Percentiles rank a stretch among this genome's conserved stretches.
These are phyloP conservation scores for Phytopythium litorale DNA, from an alignment of 352 stramenopile genomes.

Conservation along the genomic window DNA sequence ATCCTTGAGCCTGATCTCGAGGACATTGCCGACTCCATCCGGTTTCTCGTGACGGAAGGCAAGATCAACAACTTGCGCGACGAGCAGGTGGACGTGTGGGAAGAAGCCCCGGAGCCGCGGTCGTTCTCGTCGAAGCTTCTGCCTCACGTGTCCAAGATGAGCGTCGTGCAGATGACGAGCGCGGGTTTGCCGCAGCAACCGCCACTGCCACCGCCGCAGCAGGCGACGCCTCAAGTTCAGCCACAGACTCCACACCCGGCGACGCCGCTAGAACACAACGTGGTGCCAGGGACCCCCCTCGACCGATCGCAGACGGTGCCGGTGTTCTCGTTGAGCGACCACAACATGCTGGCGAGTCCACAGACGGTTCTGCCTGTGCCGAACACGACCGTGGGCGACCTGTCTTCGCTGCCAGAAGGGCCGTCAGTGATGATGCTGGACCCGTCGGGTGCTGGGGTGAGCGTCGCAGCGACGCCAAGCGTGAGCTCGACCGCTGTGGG, in stretches of 20 bases:
- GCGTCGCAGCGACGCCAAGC: slow-evolving; percentile 2
- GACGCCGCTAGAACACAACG: slow-evolving; percentile 1
- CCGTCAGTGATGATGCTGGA: slow-evolving; percentile 29
- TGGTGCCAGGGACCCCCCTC: neutral
- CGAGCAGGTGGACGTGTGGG: slow-evolving; percentile 77
- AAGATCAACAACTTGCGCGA: slow-evolving; percentile 84
- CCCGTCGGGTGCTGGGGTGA: slow-evolving; percentile 4
- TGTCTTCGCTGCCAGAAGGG: neutral
- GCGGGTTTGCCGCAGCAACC: neutral
- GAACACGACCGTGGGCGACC: neutral
- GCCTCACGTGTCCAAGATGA: slow-evolving; percentile 80
- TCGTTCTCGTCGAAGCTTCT: slow-evolving; percentile 77
- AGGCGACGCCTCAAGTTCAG: neutral
- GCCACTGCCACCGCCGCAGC: neutral
- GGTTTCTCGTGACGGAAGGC: slow-evolving; percentile 79
- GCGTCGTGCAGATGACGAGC: slow-evolving; percentile 37
- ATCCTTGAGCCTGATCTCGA: slow-evolving; percentile 90
- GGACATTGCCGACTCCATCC: slow-evolving; percentile 93
- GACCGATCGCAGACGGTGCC: slow-evolving; percentile 12
- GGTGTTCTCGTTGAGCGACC: slow-evolving; percentile 4
- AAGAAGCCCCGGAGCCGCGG: slow-evolving; percentile 82
- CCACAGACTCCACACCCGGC: slow-evolving; percentile 2
- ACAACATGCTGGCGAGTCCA: slow-evolving; percentile 7
- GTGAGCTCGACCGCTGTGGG: slow-evolving; percentile 22
- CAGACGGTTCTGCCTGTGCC: slow-evolving; percentile 2